Evolutionary conservation across 1,139 yeast genomes (phyloP), one percentile per base, ranked within the genome.

Genomic region (Blastobotrys indianensis): DNA sequence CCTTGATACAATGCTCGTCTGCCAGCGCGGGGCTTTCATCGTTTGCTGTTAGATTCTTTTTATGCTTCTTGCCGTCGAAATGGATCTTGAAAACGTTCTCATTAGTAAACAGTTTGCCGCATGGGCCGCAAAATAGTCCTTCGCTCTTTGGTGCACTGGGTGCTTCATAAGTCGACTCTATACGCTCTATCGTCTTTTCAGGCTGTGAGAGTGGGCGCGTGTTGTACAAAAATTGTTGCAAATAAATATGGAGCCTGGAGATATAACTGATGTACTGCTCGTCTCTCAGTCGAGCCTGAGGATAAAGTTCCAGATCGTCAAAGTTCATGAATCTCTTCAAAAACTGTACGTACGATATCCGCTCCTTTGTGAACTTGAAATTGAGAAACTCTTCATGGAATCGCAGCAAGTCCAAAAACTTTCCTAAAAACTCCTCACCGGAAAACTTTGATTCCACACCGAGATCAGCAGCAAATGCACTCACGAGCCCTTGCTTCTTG

Each of bases 51-150:
- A 41, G 41, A 46, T 77, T 79, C 54, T 80, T 82, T 48, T 72
- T 65, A 61, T 92, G 97, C 56, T 82, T 84, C 60, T 85, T 85
- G 1, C 97, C 95, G 1, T 60, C 55, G 30, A 87, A 63, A 68
- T 92, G 97, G 2, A 77, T 80, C 8, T 74, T 66, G 59, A 72
- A 88, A 0, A 86, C 94, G 0, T 87, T 67, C 32, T 68, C 69
- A 46, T 82, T 83, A 10, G 85, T 68, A 61, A 87, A 88, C 31
- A 61, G 48, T 57, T 79, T 84, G 33, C 75, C 72, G 61, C 97
- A 92, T 0, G 77, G 74, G 4, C 65, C 55, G 59, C 97, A 92
- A 56, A 65, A 82, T 44, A 58, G 47, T 16, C 42, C 51, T 7
- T 40, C 51, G 8, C 41, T 41, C 30, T 46, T 37, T 9, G 46